Evolutionary conservation across 768 basidiomycete species (phyloP).

Genomic region (Amanita muscaria): DNA sequence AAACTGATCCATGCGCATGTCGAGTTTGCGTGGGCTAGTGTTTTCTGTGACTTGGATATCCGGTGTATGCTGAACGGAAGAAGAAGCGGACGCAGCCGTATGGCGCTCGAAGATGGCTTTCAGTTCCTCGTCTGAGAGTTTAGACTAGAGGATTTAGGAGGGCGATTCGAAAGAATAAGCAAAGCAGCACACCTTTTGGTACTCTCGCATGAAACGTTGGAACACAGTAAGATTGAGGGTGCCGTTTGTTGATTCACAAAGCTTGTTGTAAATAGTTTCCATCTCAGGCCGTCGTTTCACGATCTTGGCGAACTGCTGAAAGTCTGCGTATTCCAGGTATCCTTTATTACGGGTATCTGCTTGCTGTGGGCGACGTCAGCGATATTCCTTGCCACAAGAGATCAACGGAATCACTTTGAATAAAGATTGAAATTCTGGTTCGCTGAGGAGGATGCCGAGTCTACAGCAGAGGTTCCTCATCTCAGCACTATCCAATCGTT

Average conservation of each 20-base stretch:
- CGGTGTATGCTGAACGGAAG: conserved; percentile 4
- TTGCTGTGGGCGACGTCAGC: conserved; percentile 36
- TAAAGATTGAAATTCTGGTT: conserved; percentile 47
- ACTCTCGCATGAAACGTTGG: conserved; percentile 36
- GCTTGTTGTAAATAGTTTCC: conserved; percentile 48
- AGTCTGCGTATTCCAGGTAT: conserved; percentile 74
- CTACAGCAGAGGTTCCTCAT: conserved; percentile 64
- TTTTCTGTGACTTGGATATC: too few species aligned
- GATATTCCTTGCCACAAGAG: neutral
- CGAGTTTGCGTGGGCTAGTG: conserved; percentile 1
- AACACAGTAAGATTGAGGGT: conserved; percentile 35
- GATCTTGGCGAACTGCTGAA: conserved; percentile 76
- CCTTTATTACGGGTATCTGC: conserved; percentile 49
- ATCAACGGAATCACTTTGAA: conserved; percentile 41
- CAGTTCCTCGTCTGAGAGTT: conserved; percentile 27
- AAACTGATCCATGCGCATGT: conserved; percentile 61
- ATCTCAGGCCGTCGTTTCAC: conserved; percentile 82
- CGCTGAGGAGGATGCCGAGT: conserved; percentile 57
- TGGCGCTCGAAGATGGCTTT: conserved; percentile 33
- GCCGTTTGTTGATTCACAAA: conserved; percentile 20
- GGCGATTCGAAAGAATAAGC: neutral
- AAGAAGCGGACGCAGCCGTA: conserved; percentile 13
- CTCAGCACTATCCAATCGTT: conserved; percentile 63
- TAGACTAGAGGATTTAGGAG: conserved; percentile 23
- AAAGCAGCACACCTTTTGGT: conserved; percentile 30